Conservation (phyloP, 148 eudicot species). For the Chenopodium album region DNA sequence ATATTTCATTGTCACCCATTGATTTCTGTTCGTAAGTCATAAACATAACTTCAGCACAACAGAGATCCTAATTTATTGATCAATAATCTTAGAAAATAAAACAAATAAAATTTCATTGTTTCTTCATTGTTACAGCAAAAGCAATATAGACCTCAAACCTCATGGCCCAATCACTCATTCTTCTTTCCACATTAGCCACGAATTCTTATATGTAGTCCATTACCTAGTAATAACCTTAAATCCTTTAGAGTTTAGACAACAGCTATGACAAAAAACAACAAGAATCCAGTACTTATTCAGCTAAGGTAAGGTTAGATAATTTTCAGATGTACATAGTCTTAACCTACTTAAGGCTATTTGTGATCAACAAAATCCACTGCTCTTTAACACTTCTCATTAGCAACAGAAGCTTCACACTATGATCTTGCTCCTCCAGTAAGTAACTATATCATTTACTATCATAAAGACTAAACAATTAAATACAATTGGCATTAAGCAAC, state of each 20-base stretch:
- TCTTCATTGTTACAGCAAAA: too few species aligned
- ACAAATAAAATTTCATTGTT: background rate
- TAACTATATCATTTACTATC: background rate
- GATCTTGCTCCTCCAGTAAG: background rate
- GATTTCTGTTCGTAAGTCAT: too few species aligned
- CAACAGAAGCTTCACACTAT: background rate
- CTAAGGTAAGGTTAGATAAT: background rate
- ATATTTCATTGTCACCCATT: background rate
- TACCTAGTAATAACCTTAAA: background rate
- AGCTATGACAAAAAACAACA: too few species aligned
- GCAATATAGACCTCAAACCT: background rate
- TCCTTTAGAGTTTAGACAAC: background rate
- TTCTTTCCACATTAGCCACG: background rate
- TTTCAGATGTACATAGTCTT: background rate
- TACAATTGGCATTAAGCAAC: conserved; percentile 1
- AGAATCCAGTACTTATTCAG: too few species aligned
- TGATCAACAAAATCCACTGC: background rate
- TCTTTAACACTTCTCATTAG: background rate
- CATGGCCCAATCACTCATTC: background rate
- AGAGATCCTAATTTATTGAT: background rate
- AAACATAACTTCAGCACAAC: background rate
- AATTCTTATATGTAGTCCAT: background rate
- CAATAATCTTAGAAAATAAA: background rate
- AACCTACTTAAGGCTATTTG: background rate
- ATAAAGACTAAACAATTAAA: background rate